Evolutionary conservation across 192 early-diverging fungal genomes (phyloP).

Genomic region (Backusella luteola): DNA sequence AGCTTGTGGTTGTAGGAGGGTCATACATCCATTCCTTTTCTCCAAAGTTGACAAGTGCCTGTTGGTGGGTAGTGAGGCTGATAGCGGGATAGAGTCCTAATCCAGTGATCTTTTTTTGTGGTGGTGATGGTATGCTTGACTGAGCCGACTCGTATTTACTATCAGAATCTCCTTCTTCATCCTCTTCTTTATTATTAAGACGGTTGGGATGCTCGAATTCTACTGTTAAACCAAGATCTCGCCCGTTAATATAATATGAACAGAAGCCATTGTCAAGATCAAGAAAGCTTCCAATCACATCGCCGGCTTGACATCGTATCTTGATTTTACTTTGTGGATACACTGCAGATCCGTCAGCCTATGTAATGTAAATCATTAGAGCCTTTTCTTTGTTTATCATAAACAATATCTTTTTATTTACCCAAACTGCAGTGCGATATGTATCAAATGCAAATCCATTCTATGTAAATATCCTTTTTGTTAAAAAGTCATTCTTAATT

Average conservation of each 20-base stretch:
- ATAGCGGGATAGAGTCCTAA: constrained; percentile 65
- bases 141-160: not conserved
- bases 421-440: constrained; percentile 70
- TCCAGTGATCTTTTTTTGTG: not conserved
- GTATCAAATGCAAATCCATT: constrained; percentile 81
- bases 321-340: constrained; percentile 39
- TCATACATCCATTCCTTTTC: constrained; percentile 40
- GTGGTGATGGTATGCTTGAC: not conserved
- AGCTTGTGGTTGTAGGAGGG: constrained; percentile 3
- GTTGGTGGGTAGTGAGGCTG: constrained; percentile 72
- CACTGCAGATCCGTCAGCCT: constrained; percentile 45
- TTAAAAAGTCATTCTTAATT: not conserved
- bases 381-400: not conserved
- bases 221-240: constrained; percentile 61
- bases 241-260: constrained; percentile 69
- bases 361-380: not conserved
- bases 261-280: constrained; percentile 65
- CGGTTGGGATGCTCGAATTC: constrained; percentile 40
- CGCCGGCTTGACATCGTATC: constrained; percentile 55
- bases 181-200: not conserved
- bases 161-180: not conserved
- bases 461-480: constrained; percentile 13
- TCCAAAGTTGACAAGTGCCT: constrained; percentile 71
- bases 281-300: constrained; percentile 50
- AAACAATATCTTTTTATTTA: constrained; percentile 31